Evolutionary conservation across 2,329 filamentous ascomycete species (phyloP), one percentile per base, ranked within the genome.

Genomic region (Tothia fuscella): DNA sequence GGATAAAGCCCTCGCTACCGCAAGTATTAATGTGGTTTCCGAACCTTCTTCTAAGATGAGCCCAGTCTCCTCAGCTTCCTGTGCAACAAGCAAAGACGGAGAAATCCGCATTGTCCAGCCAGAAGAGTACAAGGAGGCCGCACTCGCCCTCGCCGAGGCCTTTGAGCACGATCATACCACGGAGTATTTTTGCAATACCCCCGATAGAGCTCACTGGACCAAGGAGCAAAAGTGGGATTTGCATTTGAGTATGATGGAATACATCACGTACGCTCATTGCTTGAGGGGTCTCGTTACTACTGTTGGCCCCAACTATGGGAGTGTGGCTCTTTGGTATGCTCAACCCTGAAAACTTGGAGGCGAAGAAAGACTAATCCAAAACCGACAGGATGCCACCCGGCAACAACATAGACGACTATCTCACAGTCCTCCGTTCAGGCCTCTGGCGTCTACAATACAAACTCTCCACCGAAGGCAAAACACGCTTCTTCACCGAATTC

Each of bases 401-500:
- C 41, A 70, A 76, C 56, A 74, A 81, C 58, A 77, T 81, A 61
- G 82, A 89, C 59, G 78, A 79, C 59, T 77, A 74, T 66, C 70
- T 73, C 64, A 85, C 82, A 41, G 71, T 77, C 47, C 61, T 88
- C 49, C 79, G 82, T 48, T 81, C 74, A 54, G 84, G 84, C 46
- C 74, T 86, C 66, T 88, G 82, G 82, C 71, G 80, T 48, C 71
- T 89, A 47, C 74, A 75, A 61, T 89, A 78, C 63, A 75, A 80
- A 57, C 76, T 91, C 47, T 80, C 80, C 9, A 54, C 68, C 41
- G 82, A 88, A 66, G 81, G 82, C 48, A 75, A 72, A 50, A 70
- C 66, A 50, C 80, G 85, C 48, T 87, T 86, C 71, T 87, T 83
- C 62, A 63, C 68, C 48, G 84, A 91, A 60, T 78, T 89, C 61